Percentiles rank a stretch among this genome's conserved stretches.
Evolutionary conservation across 352 stramenopile genomes (phyloP).

Genomic region (Pythium sukuiense): DNA sequence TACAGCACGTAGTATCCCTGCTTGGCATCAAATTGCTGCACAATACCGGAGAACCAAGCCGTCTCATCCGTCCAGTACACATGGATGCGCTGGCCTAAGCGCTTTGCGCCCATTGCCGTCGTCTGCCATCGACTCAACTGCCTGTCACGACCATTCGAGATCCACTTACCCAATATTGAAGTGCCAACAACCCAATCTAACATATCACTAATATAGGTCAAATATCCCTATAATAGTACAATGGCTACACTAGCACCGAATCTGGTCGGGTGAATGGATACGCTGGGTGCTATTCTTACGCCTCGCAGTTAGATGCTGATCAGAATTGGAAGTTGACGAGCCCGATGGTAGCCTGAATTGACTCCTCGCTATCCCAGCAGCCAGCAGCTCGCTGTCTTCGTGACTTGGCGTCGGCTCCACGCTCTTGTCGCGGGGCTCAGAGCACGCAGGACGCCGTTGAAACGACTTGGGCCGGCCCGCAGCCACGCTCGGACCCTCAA

Average conservation of each 20-base stretch:
- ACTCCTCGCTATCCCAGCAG: background rate
- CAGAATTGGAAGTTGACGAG: background rate
- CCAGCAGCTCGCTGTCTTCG: background rate
- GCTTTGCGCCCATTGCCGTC: conserved; percentile 20
- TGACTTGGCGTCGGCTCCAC: background rate
- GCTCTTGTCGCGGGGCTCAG: conserved; percentile 10
- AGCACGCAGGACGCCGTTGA: background rate
- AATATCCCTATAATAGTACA: background rate
- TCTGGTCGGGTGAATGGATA: background rate
- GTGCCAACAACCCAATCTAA: background rate
- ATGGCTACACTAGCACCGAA: conserved; percentile 7
- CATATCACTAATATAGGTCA: background rate
- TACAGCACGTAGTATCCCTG: conserved; percentile 74
- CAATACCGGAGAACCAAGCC: conserved; percentile 65
- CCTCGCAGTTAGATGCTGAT: conserved; percentile 1
- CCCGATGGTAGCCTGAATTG: background rate
- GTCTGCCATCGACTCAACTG: background rate
- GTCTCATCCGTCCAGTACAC: conserved; percentile 76
- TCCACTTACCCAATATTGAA: background rate
- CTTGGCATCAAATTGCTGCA: conserved; percentile 39
- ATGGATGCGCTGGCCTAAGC: conserved; percentile 59
- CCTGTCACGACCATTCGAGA: conserved; percentile 17
- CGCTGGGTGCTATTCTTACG: conserved; percentile 3
- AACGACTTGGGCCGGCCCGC: background rate
- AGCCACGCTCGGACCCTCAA: background rate